Evolutionary conservation across 352 stramenopile species (phyloP).

Genomic region (Phytophthora kernoviae): DNA sequence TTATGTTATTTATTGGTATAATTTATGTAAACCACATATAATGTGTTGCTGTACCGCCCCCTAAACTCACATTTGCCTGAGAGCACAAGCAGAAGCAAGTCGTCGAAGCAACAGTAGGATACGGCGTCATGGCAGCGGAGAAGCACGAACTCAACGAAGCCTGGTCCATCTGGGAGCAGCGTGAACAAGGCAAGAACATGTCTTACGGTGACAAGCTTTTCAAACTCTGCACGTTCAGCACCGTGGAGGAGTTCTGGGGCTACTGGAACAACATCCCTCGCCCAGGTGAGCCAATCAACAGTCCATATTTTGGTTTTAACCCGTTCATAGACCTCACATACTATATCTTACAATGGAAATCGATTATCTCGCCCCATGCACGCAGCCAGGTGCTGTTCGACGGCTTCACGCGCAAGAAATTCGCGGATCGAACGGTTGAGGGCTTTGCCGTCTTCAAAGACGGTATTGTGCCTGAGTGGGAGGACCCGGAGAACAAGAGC

Average conservation of each 20-base stretch:
- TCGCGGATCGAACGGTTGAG: slow-evolving; percentile 92
- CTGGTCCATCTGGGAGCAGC: slow-evolving; percentile 89
- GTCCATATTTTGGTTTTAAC: not conserved
- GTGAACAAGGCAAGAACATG: slow-evolving; percentile 76
- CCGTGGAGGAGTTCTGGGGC: slow-evolving; percentile 91
- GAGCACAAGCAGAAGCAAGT: not conserved
- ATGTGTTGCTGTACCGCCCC: not conserved
- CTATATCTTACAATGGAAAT: not conserved
- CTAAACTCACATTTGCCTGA: not conserved
- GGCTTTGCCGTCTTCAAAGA: slow-evolving; percentile 94
- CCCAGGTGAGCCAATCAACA: slow-evolving; percentile 52
- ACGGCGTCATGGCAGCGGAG: slow-evolving; percentile 48
- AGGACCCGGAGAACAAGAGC: slow-evolving; percentile 89
- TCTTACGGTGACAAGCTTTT: slow-evolving; percentile 88
- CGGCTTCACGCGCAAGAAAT: slow-evolving; percentile 88
- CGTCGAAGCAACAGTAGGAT: slow-evolving; percentile 14
- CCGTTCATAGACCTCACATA: not conserved
- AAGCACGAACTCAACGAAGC: slow-evolving; percentile 81
- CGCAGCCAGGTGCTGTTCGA: slow-evolving; percentile 80
- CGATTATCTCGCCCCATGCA: not conserved
- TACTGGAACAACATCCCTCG: slow-evolving; percentile 93
- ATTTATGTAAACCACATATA: not conserved
- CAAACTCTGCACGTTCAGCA: slow-evolving; percentile 90
- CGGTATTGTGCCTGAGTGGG: slow-evolving; percentile 90
- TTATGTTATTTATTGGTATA: not conserved